Evolutionary conservation across 1,139 yeast genomes (phyloP).

Genomic region (Protomyces inundatus): DNA sequence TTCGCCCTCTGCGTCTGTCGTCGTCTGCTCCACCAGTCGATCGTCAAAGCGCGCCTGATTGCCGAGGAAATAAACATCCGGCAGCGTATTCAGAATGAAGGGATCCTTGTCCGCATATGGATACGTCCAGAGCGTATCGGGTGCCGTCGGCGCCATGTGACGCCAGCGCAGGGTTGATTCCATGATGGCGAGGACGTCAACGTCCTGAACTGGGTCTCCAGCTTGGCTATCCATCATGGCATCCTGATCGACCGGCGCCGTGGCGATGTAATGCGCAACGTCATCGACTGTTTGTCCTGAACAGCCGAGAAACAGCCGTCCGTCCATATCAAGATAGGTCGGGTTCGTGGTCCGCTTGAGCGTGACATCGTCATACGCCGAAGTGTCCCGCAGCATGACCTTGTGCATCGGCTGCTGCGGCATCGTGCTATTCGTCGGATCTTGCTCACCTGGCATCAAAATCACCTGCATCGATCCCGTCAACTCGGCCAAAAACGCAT

Average conservation of each 20-base stretch:
- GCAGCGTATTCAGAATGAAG: constrained; percentile 67
- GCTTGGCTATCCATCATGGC: neutral
- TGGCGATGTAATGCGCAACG: constrained; percentile 52
- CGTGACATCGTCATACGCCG: constrained; percentile 43
- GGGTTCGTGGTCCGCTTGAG: constrained; percentile 67
- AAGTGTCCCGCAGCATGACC: constrained; percentile 56
- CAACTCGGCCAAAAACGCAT: constrained; percentile 55
- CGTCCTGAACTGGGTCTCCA: neutral
- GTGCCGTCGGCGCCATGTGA: constrained; percentile 87
- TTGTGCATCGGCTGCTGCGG: constrained; percentile 89
- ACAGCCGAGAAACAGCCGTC: constrained; percentile 58
- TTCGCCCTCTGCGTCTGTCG: constrained; percentile 33
- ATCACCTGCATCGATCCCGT: constrained; percentile 60
- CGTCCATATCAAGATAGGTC: constrained; percentile 55
- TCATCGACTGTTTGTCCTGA: constrained; percentile 84
- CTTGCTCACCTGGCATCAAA: constrained; percentile 77
- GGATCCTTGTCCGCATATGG: constrained; percentile 83
- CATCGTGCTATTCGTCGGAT: constrained; percentile 73
- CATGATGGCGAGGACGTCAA: constrained; percentile 50
- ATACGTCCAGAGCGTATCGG: constrained; percentile 84
- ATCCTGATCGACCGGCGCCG: constrained; percentile 34
- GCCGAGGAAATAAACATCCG: constrained; percentile 82
- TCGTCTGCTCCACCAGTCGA: constrained; percentile 35
- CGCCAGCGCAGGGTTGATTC: constrained; percentile 75
- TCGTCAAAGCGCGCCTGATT: constrained; percentile 63